Conservation (phyloP, 495 filamentous ascomycete species). For the Lophiostoma macrostomum region DNA sequence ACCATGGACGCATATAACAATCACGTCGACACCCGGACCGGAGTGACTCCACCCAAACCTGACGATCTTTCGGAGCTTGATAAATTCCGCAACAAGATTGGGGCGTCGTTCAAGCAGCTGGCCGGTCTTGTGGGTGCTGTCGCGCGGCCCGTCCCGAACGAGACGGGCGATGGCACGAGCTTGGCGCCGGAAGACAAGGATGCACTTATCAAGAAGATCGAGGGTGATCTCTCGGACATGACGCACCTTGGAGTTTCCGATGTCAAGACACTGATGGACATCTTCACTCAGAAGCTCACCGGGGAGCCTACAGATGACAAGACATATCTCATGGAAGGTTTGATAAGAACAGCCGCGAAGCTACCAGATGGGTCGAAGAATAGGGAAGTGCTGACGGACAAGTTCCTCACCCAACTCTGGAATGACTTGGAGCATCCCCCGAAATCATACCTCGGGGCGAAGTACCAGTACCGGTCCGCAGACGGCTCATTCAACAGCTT, state of each 20-base stretch:
- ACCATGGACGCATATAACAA: conserved; percentile 16
- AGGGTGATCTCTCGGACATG: conserved; percentile 36
- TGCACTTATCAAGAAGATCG: conserved; percentile 20
- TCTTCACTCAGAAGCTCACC: conserved; percentile 33
- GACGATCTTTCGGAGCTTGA: conserved; percentile 27
- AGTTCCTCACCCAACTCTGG: conserved; percentile 64
- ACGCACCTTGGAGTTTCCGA: conserved; percentile 44
- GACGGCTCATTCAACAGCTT: conserved; percentile 70
- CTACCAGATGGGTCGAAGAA: conserved; percentile 55
- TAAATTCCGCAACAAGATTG: conserved; percentile 25
- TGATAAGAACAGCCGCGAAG: conserved; percentile 49
- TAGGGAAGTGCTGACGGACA: conserved; percentile 54
- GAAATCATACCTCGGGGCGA: conserved; percentile 53
- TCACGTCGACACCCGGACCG: conserved; percentile 21
- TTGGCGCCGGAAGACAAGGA: conserved; percentile 33
- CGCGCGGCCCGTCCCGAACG: conserved; percentile 33
- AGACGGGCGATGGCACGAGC: conserved; percentile 42
- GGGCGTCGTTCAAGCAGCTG: conserved; percentile 28
- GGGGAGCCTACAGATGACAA: conserved; percentile 43
- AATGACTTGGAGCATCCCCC: conserved; percentile 68
- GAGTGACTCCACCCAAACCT: conserved; percentile 10
- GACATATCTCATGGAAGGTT: conserved; percentile 55
- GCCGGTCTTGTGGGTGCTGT: conserved; percentile 29
- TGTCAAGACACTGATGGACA: conserved; percentile 48
- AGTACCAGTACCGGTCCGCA: conserved; percentile 61